phyloP scores from a whole-genome alignment of 352 stramenopile species.

The Globisporangium paddicum region DNA sequence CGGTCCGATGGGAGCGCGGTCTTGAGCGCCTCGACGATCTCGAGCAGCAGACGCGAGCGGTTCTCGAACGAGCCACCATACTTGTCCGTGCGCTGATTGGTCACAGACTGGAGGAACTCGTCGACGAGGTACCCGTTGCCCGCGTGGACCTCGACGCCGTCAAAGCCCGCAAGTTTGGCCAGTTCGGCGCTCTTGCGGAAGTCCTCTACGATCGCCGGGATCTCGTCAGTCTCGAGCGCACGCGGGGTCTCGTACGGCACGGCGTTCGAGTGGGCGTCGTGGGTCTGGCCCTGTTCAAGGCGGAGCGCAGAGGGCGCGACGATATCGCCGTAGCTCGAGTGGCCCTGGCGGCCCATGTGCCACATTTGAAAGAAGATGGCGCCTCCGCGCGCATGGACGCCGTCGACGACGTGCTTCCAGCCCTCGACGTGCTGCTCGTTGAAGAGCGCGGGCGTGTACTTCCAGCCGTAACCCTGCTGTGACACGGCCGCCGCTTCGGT shows the following conservation, averaged over 20 bases:
- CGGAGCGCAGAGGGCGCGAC: neutral
- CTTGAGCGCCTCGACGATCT: constrained; percentile 37
- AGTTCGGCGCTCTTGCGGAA: neutral
- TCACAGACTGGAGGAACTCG: constrained; percentile 52
- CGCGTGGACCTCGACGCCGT: constrained; percentile 48
- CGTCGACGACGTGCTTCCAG: constrained; percentile 5
- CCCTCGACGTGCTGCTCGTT: neutral
- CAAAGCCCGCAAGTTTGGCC: neutral
- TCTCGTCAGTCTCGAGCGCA: neutral
- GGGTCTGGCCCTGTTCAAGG: constrained; percentile 11
- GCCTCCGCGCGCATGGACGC: constrained; percentile 43
- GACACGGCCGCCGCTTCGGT: constrained; percentile 15
- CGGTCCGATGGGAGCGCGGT: constrained; percentile 3
- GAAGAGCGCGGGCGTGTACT: constrained; percentile 22
- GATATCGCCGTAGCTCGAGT: constrained; percentile 26
- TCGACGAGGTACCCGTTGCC: constrained; percentile 85
- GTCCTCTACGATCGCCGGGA: neutral
- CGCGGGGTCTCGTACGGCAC: neutral
- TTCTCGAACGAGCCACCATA: constrained; percentile 70
- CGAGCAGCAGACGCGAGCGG: constrained; percentile 37
- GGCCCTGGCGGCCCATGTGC: constrained; percentile 44
- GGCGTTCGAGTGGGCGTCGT: neutral
- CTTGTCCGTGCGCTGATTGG: constrained; percentile 57
- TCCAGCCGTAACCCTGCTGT: constrained; percentile 9
- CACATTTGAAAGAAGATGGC: constrained; percentile 57